Percentiles rank a stretch among this genome's conserved stretches.
Evolutionary conservation across 2,329 filamentous ascomycete species (phyloP).

Genomic region (Plectosphaerella plurivora): DNA sequence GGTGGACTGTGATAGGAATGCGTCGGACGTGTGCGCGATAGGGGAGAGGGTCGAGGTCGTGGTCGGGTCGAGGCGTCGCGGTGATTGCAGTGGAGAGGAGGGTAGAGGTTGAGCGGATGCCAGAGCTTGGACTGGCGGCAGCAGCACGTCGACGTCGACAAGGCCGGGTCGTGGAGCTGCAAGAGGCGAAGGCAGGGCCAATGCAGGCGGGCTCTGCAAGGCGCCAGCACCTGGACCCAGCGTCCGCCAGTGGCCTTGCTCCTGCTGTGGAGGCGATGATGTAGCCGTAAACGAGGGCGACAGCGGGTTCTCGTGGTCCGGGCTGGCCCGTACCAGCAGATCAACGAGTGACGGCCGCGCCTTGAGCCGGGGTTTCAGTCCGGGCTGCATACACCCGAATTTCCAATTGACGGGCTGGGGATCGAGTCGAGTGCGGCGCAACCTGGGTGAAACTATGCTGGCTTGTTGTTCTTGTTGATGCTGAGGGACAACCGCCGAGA

Average conservation of each 20-base stretch:
- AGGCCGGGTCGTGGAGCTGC: background rate
- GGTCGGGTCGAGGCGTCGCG: too few relatives aligned
- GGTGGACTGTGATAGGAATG: slow-evolving; percentile 16
- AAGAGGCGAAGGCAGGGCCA: background rate
- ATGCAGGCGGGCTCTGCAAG: background rate
- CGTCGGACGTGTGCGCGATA: too few relatives aligned
- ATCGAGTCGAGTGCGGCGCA: background rate
- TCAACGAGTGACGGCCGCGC: slow-evolving; percentile 51
- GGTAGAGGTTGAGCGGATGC: slow-evolving; percentile 36
- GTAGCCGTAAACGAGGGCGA: slow-evolving; percentile 11
- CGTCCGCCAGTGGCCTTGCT: slow-evolving; percentile 13
- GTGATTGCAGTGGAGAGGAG: slow-evolving; percentile 24
- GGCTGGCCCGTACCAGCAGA: slow-evolving; percentile 35
- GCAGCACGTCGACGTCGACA: slow-evolving; percentile 1
- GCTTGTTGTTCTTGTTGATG: slow-evolving; percentile 3
- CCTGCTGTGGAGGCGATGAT: slow-evolving; percentile 19
- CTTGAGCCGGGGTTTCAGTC: slow-evolving; percentile 44
- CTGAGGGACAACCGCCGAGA: background rate
- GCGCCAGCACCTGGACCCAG: slow-evolving; percentile 7
- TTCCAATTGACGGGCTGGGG: background rate
- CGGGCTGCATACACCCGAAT: slow-evolving; percentile 41
- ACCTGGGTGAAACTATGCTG: background rate
- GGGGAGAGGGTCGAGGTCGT: slow-evolving; percentile 19
- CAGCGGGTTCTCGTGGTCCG: slow-evolving; percentile 14
- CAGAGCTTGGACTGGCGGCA: slow-evolving; percentile 27